Base-by-base conservation (phyloP, 192 early-diverging fungal genomes). In the Linnemannia zychae region DNA sequence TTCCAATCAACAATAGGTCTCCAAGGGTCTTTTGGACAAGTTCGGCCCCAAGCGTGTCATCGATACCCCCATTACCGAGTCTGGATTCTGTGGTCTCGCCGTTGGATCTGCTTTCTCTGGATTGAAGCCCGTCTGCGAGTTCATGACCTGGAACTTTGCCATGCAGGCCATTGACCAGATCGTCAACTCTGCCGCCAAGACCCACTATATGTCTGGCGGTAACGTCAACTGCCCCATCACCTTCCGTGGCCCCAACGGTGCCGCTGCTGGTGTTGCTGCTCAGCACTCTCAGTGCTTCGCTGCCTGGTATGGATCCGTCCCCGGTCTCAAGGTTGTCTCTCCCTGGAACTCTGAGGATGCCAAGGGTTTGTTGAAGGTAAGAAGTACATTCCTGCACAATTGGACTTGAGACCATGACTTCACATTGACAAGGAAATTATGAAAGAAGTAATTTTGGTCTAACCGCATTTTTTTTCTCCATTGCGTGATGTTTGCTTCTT, bases 81-180 rank as follows among this genome's bases (percentile, higher is more conserved):
- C 97, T 91, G 98, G 98, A 71, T 97, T 99, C 80, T 95, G 96
- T 76, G 98, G 98, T 87, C 91, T 99, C 67, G 98, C 98, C 84
- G 93, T 97, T 69, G 98, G 98, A 65, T 95, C 97, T 44, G 98
- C 97, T 40, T 92, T 99, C 77, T 91, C 93, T 77, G 98, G 98
- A 52, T 91, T 98, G 70, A 96, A 95, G 91, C 98, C 98, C 38
- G 94, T 99, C 76, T 99, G 98, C 92, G 97, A 99, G 91, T 99
- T 99, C 90, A 99, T 99, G 98, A 99, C 98, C 76, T 99, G 97
- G 89, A 99, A 99, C 95, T 99, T 99, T 93, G 96, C 97, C 44
- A 97, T 99, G 97, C 98, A 99, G 93, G 97, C 97, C 68, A 99
- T 99, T 84, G 98, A 99, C 88, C 98, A 99, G 87, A 95, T 99